Base-by-base conservation (phyloP, 2,329 filamentous ascomycete species). In the Neonectria hederae region DNA sequence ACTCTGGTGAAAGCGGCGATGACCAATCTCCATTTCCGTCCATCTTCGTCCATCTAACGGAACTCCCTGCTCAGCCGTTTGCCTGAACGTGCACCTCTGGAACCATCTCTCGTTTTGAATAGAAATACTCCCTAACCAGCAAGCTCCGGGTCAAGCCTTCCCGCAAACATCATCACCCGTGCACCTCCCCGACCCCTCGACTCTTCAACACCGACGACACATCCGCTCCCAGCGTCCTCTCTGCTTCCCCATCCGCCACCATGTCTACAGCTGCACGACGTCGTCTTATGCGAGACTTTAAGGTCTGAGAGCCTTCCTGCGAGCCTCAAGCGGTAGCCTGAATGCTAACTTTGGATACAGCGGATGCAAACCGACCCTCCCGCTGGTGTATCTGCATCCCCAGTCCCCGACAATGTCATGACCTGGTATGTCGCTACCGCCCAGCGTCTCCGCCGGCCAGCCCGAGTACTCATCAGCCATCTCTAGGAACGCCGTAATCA, bases 321-420 rank as follows among this genome's bases (percentile, higher is more conserved):
- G 26, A 35, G 9, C 10, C 11, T 40, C n/a, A 21, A 32, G 42
- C 17, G 53, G 22, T 21, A 42, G 13, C 38, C 8, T 14, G 19
- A 43, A 49, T 49, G 53, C 65, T 74, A 55, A 74, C 45, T 32
- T 38, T 28, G 21, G 14, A 35, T 26, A 59, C 77, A 97, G 94
- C 94, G 96, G 81, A 99, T 99, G 95, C 96, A 99, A 83, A 98
- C 95, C 49, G 96, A 99, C 77, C 96, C 96, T 79, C 96, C 96
- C 10, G 95, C 95, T 55, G 96, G 96, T 63, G 95, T 99, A 57
- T 98, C 95, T 69, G 96, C 96, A 17, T 98, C 94, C 57, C 96
- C 96, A 7, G 92, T 98, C 51, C 93, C 95, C 66, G 94, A 97
- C 77, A 97, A 97, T 83, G 94, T 97, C 75, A 97, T 97, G 94